Evolutionary conservation across 345 rosid genomes (phyloP).

Genomic region (Citrus cavaleriei): DNA sequence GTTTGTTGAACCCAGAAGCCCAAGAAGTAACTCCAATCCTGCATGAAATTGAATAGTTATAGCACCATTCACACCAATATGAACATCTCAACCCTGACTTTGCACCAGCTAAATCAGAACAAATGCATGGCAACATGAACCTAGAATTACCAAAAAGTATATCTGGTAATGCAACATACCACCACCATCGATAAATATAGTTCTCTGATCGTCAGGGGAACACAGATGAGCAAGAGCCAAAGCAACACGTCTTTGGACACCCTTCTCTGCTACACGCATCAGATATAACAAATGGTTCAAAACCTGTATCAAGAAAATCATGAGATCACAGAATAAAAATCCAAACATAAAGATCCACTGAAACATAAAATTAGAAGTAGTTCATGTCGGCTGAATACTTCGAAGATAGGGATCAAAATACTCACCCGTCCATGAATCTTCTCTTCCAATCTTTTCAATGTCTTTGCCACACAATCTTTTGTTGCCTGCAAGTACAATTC

Average conservation of each 20-base stretch:
- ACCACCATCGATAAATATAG: conserved; percentile 75
- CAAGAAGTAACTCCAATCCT: conserved; percentile 89
- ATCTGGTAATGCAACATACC: conserved; percentile 42
- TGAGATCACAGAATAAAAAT: conserved; percentile 11
- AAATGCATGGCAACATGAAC: not conserved
- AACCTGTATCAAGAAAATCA: conserved; percentile 50
- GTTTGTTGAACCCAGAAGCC: conserved; percentile 79
- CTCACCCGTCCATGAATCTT: conserved; percentile 93
- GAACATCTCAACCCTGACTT: conserved; percentile 14
- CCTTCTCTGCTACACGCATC: conserved; percentile 83
- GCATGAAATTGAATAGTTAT: conserved; percentile 19
- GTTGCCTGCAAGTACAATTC: conserved; percentile 63
- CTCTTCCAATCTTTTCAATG: conserved; percentile 94
- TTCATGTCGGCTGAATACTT: not conserved
- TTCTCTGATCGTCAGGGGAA: conserved; percentile 79
- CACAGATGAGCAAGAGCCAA: conserved; percentile 97
- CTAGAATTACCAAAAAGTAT: conserved; percentile 1
- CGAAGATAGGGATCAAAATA: conserved; percentile 14
- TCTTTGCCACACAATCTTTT: conserved; percentile 96
- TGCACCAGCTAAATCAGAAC: not conserved
- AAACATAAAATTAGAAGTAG: not conserved
- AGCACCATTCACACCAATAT: conserved; percentile 12
- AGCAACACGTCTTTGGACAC: conserved; percentile 81
- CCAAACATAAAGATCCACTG: not conserved
- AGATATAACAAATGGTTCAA: conserved; percentile 79